Conservation (phyloP, 2,329 filamentous ascomycete genomes). For the Hypoxylon sp. region DNA sequence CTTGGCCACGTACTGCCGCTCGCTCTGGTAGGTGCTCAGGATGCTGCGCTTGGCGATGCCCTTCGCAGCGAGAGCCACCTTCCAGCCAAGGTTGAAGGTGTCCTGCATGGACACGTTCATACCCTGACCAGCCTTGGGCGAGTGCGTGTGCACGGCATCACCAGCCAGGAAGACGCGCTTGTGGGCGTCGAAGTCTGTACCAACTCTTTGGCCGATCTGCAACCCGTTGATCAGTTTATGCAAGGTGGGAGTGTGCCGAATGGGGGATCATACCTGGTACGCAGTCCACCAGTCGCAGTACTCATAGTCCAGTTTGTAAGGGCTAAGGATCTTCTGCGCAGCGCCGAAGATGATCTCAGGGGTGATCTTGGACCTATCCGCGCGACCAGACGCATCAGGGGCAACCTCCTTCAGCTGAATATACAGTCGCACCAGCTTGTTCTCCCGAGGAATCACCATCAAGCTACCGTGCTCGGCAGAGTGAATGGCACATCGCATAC, state of each 20-base stretch:
- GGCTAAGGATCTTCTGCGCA: constrained; percentile 65
- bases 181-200: constrained; percentile 60
- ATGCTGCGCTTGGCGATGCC: constrained; percentile 53
- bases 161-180: constrained; percentile 73
- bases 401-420: constrained; percentile 59
- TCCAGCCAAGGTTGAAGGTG: constrained; percentile 65
- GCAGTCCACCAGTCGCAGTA: constrained; percentile 73
- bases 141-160: constrained; percentile 67
- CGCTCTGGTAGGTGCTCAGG: constrained; percentile 58
- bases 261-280: constrained; percentile 60
- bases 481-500: constrained; percentile 62
- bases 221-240: constrained; percentile 44
- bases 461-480: constrained; percentile 59
- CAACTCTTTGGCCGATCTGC: constrained; percentile 72
- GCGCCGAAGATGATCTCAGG: constrained; percentile 63
- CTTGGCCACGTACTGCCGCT: constrained; percentile 67
- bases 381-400: constrained; percentile 44
- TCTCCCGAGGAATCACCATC: constrained; percentile 67
- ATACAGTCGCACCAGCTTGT: constrained; percentile 64
- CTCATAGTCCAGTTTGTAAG: constrained; percentile 68
- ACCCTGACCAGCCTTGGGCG: constrained; percentile 72
- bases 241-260: background rate
- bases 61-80: constrained; percentile 57
- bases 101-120: constrained; percentile 80
- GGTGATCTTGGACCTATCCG: constrained; percentile 62